Conservation (phyloP, 176 grass and related monocot genomes). For the Triticum urartu region DNA sequence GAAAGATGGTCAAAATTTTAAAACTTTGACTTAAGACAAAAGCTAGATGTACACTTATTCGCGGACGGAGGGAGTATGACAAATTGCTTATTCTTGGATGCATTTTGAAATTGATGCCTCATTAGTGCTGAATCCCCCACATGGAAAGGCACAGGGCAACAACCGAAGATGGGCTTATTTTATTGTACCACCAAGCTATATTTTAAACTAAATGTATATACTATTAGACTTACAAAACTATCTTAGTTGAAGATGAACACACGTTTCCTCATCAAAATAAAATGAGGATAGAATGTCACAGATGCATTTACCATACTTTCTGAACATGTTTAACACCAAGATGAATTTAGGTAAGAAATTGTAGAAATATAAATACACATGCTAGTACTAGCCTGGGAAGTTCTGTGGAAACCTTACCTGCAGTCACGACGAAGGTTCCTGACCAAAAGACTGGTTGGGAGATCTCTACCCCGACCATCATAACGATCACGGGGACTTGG, state of each 20-base stretch:
- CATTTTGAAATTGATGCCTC: not conserved
- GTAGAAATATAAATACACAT: not conserved
- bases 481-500: conserved; percentile 61
- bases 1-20: no score
- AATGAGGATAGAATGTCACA: not conserved
- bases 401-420: conserved; percentile 25
- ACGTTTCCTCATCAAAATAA: not conserved
- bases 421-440: conserved; percentile 85
- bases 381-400: not conserved
- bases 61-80: no score
- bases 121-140: not conserved
- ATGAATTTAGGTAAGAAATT: not conserved
- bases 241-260: not conserved
- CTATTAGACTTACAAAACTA: not conserved
- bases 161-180: not conserved
- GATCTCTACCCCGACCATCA: conserved; percentile 60
- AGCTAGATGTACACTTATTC: no score
- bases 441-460: conserved; percentile 91
- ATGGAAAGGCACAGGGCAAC: not conserved
- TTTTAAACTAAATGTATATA: not conserved
- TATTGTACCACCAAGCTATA: not conserved
- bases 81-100: not conserved
- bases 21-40: no score
- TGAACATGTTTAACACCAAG: not conserved
- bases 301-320: not conserved